Evolutionary conservation across 1,284 basidiomycete species (phyloP).

Genomic region (Rhodotorula sp.): DNA sequence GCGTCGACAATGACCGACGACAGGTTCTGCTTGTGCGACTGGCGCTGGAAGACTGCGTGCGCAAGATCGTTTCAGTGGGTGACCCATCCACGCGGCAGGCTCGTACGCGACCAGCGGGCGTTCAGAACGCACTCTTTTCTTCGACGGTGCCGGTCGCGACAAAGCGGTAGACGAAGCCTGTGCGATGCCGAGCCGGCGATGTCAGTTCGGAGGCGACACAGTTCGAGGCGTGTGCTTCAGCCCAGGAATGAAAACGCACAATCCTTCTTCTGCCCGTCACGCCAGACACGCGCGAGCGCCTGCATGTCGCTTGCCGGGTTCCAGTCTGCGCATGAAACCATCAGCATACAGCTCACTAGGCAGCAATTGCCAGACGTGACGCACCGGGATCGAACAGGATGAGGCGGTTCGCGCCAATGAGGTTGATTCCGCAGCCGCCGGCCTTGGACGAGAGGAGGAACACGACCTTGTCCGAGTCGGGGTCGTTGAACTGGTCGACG

Average conservation of each 20-base stretch:
- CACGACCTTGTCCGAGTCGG: constrained; percentile 89
- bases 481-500: constrained; percentile 96
- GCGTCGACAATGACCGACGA: constrained; percentile 98
- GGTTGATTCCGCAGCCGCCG: constrained; percentile 96
- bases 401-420: constrained; percentile 94
- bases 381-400: constrained; percentile 93
- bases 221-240: too few species aligned
- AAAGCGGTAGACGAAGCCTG: constrained; percentile 96
- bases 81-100: too few species aligned
- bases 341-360: neutral
- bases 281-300: constrained; percentile 96
- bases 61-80: neutral
- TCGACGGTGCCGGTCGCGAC: constrained; percentile 97
- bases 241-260: constrained; percentile 59
- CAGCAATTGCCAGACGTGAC: constrained; percentile 30
- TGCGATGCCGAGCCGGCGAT: neutral
- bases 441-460: constrained; percentile 96
- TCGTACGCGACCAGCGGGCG: neutral
- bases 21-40: constrained; percentile 89
- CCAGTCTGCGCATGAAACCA: constrained; percentile 67
- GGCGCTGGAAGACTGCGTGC: constrained; percentile 44
- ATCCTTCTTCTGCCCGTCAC: constrained; percentile 99
- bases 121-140: constrained; percentile 71
- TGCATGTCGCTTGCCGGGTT: constrained; percentile 99
- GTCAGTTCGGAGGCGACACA: neutral